Percentiles rank a stretch among this genome's conserved stretches.
Conservation (phyloP, 495 filamentous ascomycete genomes). For the Pseudevernia furfuracea region DNA sequence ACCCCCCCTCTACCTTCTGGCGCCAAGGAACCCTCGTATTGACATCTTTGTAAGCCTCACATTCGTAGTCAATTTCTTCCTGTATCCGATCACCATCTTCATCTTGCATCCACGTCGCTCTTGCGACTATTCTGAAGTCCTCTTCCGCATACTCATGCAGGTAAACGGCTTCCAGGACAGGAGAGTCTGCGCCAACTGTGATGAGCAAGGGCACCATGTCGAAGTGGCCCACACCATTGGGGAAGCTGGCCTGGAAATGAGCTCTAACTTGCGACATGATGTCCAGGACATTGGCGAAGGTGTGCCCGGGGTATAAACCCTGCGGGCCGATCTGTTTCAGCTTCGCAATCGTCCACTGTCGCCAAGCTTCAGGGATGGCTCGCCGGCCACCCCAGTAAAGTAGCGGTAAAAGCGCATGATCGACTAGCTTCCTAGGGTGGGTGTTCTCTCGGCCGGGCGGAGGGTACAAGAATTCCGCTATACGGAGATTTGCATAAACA, state of each 20-base stretch:
- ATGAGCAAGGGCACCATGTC: slow-evolving; percentile 3
- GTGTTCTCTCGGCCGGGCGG: not conserved
- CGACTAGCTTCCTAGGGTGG: not conserved
- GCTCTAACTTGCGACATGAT: not conserved
- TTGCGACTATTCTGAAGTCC: not conserved
- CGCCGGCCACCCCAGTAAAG: slow-evolving; percentile 3
- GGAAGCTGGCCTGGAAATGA: not conserved
- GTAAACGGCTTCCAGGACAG: not conserved
- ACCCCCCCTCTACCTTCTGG: not conserved
- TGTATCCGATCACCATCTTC: not conserved
- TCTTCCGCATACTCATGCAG: not conserved
- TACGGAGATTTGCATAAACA: not conserved
- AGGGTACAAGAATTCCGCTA: not conserved
- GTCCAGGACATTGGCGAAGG: slow-evolving; percentile 2
- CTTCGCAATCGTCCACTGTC: not conserved
- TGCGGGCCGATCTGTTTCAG: not conserved
- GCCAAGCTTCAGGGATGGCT: not conserved
- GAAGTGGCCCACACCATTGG: not conserved
- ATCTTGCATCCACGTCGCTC: slow-evolving; percentile 1
- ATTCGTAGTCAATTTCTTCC: not conserved
- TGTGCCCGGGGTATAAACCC: not conserved
- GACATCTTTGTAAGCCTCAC: not conserved
- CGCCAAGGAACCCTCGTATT: not conserved
- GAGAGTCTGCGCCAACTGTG: not conserved
- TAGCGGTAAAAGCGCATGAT: not conserved